Conservation (phyloP, 1,284 basidiomycete genomes). For the Boletus semigastroideus region DNA sequence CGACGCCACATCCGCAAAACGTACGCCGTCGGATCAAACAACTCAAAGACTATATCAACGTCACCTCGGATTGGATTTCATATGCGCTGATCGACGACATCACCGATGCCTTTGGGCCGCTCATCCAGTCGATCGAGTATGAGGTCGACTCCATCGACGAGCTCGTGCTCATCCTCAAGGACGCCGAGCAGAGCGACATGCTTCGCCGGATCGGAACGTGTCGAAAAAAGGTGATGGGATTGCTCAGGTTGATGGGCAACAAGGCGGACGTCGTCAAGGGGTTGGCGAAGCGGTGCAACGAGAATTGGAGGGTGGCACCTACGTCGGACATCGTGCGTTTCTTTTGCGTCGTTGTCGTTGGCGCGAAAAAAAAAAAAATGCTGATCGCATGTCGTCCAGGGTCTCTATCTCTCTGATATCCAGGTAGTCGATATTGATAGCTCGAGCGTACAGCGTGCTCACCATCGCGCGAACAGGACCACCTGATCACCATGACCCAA, state of each 20-base stretch:
- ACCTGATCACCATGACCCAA: slow-evolving; percentile 99
- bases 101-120: slow-evolving; percentile 97
- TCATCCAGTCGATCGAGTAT: slow-evolving; percentile 98
- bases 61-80: slow-evolving; percentile 99
- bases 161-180: slow-evolving; percentile 93
- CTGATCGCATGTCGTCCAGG: slow-evolving; percentile 41
- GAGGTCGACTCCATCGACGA: slow-evolving; percentile 99
- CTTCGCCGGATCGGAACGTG: slow-evolving; percentile 90
- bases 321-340: slow-evolving; percentile 90
- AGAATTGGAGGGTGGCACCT: slow-evolving; percentile 98
- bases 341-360: not conserved
- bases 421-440: too few species aligned
- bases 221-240: slow-evolving; percentile 99
- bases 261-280: slow-evolving; percentile 99
- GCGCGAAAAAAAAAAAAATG: too few species aligned
- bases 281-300: slow-evolving; percentile 96
- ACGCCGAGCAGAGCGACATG: slow-evolving; percentile 64
- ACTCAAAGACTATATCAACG: slow-evolving; percentile 98
- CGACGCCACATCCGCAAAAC: slow-evolving; percentile 97
- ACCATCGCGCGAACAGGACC: slow-evolving; percentile 57
- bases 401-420: slow-evolving; percentile 93
- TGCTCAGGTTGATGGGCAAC: slow-evolving; percentile 95
- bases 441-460: too few species aligned
- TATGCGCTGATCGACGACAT: slow-evolving; percentile 99
- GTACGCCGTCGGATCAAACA: slow-evolving; percentile 98